Evolutionary conservation across 306 rosid species (phyloP), one percentile per base, ranked within the genome.

Genomic region (Acacia acuminata): DNA sequence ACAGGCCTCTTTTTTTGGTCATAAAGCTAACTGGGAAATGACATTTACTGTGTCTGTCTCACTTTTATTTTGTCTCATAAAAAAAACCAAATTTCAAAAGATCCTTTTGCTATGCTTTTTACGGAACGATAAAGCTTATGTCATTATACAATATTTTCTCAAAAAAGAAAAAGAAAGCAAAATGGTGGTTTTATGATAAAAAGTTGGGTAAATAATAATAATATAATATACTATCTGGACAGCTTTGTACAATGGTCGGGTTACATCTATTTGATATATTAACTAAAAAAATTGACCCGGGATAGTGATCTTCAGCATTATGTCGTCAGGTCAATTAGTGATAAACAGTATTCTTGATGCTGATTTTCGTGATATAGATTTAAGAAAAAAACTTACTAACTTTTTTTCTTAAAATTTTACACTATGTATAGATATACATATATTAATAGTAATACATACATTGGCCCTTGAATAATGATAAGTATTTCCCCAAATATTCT

Each of bases 31-130:
- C 5, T 47, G 44, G 19, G 80, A 66, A 36, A 44, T 17, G 70
- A 79, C 84, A 75, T 73, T 64, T 22, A 45, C 17, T 51, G 48
- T 78, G 43, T 51, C 40, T 78, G 43, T 51, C 56, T 55, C n/a
- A 8, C 48, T 56, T 36, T 32, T 68, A 55, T 15, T 7, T 83
- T 42, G 68, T 48, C 75, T 34, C 34, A 2, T 48, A 51, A 51
- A 51, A 45, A 16, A 56, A 15, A 27, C 2, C n/a, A 66, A 61
- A 76, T 24, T 55, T 71, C 12, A 10, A 77, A 77, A 61, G 60
- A 48, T 83, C 36, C 68, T 63, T 71, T 69, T 48, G 43, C 34
- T 24, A 17, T 47, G 82, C 72, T 36, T 53, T 83, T 71, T 68
- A 2, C 13, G 3, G 60, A 36, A 36, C 38, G 38, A 36, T 36